Base-by-base conservation (phyloP, 352 stramenopile species). In the Peronospora destructor region DNA sequence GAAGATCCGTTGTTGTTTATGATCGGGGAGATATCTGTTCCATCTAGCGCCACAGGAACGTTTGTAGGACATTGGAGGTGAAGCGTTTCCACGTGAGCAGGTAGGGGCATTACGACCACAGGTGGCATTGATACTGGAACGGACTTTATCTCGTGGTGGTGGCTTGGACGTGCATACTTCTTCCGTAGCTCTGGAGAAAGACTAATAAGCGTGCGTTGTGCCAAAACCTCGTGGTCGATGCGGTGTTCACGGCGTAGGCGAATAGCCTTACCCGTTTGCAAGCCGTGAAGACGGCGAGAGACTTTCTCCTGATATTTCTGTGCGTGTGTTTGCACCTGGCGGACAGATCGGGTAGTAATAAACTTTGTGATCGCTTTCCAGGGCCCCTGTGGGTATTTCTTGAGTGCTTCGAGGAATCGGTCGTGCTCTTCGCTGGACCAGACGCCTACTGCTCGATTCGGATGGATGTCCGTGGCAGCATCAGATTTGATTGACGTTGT, bases 231-330 rank as follows among this genome's bases (percentile, higher is more conserved):
- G 53, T 75, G 56, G 35, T 87, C 76, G 49, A 87, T 73, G 21
- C 73, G 73, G 36, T 85, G 73, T 49, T 87, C 76, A 9, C 59
- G 62, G 12, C 76, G 61, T 0, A 71, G 52, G 26, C 66, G 64
- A 33, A 64, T 75, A 26, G 61, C 64, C 16, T 76, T 78, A 13
- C 80, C 72, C 19, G 75, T 81, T 34, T 73, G 67, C 29, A 87
- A 63, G 0, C 78, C 73, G n/a, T 79, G 71, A 34, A 78, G 54
- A 11, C 72, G 64, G 2, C 78, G 75, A 32, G 62, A 61, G 28
- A 89, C 71, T 41, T 89, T 89, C 45, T 89, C 76, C 49, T 84
- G 71, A 53, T 89, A 89, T 53, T 76, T 78, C 44, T 81, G 65
- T 11, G 68, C 64, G 45, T 81, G 70, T 2, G 75, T 87, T 49